Percentiles rank a stretch among this genome's conserved stretches.
Conservation (phyloP, 805 yeast genomes). For the Pichia nanzhaoensis region DNA sequence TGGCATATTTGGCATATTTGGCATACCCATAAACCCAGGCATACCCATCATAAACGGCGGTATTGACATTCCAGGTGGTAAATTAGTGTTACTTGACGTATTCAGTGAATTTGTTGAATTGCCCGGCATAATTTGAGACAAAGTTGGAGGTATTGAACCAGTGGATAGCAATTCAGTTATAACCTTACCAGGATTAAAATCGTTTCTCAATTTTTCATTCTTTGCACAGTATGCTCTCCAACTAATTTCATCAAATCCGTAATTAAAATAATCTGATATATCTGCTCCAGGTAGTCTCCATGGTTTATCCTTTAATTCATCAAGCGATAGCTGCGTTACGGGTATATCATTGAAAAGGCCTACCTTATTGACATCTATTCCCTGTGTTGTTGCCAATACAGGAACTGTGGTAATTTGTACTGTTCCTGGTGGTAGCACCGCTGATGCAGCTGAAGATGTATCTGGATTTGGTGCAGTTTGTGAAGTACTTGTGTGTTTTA, state of each 20-base stretch:
- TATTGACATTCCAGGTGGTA: conserved; percentile 10
- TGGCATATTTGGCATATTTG: conserved; percentile 17
- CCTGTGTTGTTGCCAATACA: conserved; percentile 32
- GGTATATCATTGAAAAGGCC: conserved; percentile 78
- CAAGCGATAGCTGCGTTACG: conserved; percentile 71
- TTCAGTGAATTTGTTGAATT: conserved; percentile 21
- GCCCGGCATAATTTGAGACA: conserved; percentile 20
- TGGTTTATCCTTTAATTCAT: conserved; percentile 85
- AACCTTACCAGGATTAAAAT: conserved; percentile 75
- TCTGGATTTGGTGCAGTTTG: conserved; percentile 12
- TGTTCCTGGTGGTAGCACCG: conserved; percentile 15
- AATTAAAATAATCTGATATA: conserved; percentile 88
- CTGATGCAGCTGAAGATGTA: conserved; percentile 16
- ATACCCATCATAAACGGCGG: conserved; percentile 27
- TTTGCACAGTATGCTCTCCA: conserved; percentile 91
- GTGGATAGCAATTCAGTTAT: conserved; percentile 51
- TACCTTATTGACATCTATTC: conserved; percentile 63
- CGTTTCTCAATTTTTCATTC: conserved; percentile 75
- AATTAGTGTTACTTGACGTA: conserved; percentile 4
- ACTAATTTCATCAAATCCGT: conserved; percentile 92
- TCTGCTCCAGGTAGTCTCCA: conserved; percentile 99
- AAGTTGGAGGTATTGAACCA: conserved; percentile 25
- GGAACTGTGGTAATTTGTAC: conserved; percentile 27
- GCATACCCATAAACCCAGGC: conserved; percentile 25
- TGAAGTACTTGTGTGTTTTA: conserved; percentile 13